Percentiles rank a stretch among this genome's conserved stretches.
phyloP scores from a whole-genome alignment of 2,329 filamentous ascomycete genomes.

The Paradendryphiella salina region DNA sequence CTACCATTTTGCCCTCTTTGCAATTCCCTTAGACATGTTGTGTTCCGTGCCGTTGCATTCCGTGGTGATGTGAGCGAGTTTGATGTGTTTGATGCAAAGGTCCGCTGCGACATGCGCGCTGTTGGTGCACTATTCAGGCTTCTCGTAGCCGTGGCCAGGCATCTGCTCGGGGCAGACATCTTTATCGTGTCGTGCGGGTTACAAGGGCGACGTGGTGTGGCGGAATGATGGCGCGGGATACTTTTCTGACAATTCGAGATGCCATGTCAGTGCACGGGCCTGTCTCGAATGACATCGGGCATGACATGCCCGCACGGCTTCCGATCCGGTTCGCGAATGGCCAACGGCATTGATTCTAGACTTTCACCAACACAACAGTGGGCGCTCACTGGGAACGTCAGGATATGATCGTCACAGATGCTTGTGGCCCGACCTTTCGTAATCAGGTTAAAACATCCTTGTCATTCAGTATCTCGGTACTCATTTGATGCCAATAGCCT shows the following conservation, averaged over 20 bases:
- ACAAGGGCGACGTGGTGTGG: conserved; percentile 7
- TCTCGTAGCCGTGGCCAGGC: conserved; percentile 25
- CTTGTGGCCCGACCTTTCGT: too few relatives aligned
- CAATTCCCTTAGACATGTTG: conserved; percentile 21
- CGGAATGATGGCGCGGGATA: conserved; percentile 11
- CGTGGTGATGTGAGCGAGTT: conserved; percentile 17
- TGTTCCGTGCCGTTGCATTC: conserved; percentile 8
- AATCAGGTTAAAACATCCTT: too few relatives aligned
- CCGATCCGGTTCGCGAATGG: background rate
- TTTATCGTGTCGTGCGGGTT: conserved; percentile 11
- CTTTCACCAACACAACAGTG: too few relatives aligned
- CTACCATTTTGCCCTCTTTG: conserved; percentile 4
- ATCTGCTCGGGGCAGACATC: conserved; percentile 37
- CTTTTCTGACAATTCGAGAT: conserved; percentile 19
- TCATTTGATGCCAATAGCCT: conserved; percentile 44
- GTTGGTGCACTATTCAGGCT: conserved; percentile 16
- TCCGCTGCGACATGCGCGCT: conserved; percentile 29
- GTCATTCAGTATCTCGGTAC: background rate
- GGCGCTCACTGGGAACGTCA: too few relatives aligned
- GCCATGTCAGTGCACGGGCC: conserved; percentile 15
- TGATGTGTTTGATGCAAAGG: conserved; percentile 29
- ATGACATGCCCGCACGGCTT: background rate
- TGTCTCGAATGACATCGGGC: conserved; percentile 13
- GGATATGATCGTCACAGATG: too few relatives aligned
- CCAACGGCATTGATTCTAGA: too few relatives aligned